A percentile compares a stretch with the other conserved stretches of the same genome.
phyloP scores from a whole-genome alignment of 306 rosid genomes.

The Pachyrhizus erosus region DNA sequence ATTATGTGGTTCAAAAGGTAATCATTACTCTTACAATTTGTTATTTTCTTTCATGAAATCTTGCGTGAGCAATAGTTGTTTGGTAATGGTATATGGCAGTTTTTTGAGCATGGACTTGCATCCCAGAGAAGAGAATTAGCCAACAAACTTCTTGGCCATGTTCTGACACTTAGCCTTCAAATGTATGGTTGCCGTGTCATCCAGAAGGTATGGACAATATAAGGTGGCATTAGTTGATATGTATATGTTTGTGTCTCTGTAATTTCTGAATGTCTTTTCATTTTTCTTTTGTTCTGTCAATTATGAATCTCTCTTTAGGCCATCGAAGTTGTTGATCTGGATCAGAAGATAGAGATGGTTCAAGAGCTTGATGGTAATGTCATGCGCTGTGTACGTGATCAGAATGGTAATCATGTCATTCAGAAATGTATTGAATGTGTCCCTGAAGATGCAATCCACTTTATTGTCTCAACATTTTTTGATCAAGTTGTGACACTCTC shows the following conservation, averaged over 20 bases:
- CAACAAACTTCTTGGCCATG: conserved; percentile 80
- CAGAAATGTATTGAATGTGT: conserved; percentile 95
- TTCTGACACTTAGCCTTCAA: conserved; percentile 91
- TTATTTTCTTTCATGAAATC: conserved; percentile 4
- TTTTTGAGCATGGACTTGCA: conserved; percentile 92
- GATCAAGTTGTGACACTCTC: conserved; percentile 95
- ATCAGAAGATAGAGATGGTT: conserved; percentile 93
- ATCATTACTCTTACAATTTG: background rate
- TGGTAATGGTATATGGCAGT: conserved; percentile 54
- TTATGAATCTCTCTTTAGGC: conserved; percentile 58
- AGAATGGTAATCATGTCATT: conserved; percentile 97
- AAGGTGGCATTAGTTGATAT: background rate
- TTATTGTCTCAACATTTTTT: conserved; percentile 88
- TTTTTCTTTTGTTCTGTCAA: background rate
- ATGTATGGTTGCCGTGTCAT: conserved; percentile 99
- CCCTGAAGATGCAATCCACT: conserved; percentile 62
- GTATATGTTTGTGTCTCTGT: conserved; percentile 13
- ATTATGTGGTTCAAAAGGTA: conserved; percentile 97
- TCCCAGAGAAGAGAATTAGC: conserved; percentile 91
- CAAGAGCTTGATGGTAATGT: conserved; percentile 89
- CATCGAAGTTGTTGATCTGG: conserved; percentile 95
- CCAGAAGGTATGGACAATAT: conserved; percentile 76
- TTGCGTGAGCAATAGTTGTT: conserved; percentile 25
- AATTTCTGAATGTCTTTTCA: conserved; percentile 4
- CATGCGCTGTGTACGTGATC: conserved; percentile 99